Percentiles rank a stretch among this genome's conserved stretches.
phyloP scores from a whole-genome alignment of 225 moss, liverwort and hornwort genomes.

The Physcomitrellopsis africana region DNA sequence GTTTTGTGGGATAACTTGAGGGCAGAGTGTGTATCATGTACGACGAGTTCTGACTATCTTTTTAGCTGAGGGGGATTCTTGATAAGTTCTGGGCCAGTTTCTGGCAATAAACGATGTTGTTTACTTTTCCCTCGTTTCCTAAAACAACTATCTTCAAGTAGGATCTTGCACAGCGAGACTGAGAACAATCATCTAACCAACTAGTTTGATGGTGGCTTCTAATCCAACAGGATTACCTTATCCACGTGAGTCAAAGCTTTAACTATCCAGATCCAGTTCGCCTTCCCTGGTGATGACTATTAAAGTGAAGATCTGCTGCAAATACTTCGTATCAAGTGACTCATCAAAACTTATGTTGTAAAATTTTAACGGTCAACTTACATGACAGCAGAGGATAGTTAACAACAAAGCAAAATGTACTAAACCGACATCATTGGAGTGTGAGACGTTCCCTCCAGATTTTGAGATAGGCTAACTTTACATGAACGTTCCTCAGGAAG shows the following conservation, averaged over 20 bases:
- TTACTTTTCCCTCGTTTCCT: conserved; percentile 18
- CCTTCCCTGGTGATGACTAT: no score
- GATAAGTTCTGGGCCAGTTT: conserved; percentile 19
- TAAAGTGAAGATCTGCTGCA: no score
- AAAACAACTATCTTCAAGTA: conserved; percentile 8
- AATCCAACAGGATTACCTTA: not conserved
- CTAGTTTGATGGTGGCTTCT: not conserved
- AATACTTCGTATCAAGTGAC: no score
- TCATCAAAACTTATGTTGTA: no score
- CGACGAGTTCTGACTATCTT: conserved; percentile 8
- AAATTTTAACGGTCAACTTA: no score
- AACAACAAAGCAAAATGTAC: not conserved
- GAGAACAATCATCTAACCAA: conserved; percentile 11
- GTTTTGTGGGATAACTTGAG: conserved; percentile 15
- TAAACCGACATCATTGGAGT: not conserved
- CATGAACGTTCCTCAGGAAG: not conserved
- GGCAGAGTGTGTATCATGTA: not conserved
- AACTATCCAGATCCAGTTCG: no score
- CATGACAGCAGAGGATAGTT: not conserved
- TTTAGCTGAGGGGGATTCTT: conserved; percentile 12
- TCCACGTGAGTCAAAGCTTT: no score
- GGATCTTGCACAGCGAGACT: conserved; percentile 2
- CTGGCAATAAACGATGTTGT: conserved; percentile 10
- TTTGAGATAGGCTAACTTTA: not conserved
- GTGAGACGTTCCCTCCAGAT: no score